Conservation (phyloP, 108 stramenopile genomes). For the Cyclotella baltica region DNA sequence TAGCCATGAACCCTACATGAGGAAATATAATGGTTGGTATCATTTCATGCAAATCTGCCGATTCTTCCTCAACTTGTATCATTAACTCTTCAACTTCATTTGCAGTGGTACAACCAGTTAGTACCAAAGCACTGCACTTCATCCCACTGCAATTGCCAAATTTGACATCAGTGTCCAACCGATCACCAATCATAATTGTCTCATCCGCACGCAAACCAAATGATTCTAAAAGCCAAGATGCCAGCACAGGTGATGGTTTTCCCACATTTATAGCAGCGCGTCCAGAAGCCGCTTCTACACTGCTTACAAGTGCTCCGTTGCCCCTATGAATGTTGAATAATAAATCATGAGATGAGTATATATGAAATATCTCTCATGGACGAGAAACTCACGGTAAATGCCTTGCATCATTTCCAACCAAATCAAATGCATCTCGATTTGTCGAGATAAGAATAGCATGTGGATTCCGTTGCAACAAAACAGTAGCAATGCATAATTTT, state of each 20-base stretch:
- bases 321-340: constrained; percentile 31
- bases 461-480: constrained; percentile 74
- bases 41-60: constrained; percentile 60
- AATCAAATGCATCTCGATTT: constrained; percentile 82
- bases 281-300: constrained; percentile 69
- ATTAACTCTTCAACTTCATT: constrained; percentile 42
- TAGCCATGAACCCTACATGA: constrained; percentile 55
- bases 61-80: constrained; percentile 38
- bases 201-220: constrained; percentile 54
- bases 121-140: constrained; percentile 67
- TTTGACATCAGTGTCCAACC: constrained; percentile 89
- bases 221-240: constrained; percentile 55
- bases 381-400: constrained; percentile 60
- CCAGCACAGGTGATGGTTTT: constrained; percentile 72
- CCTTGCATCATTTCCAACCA: constrained; percentile 70
- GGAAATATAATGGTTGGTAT: constrained; percentile 71
- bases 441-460: constrained; percentile 81
- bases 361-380: neutral
- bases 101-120: constrained; percentile 81
- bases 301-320: constrained; percentile 74
- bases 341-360: neutral
- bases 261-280: constrained; percentile 80
- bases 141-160: constrained; percentile 79
- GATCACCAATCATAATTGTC: constrained; percentile 87
- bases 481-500: constrained; percentile 85